phyloP scores from a whole-genome alignment of 305 asterid genomes.

The Salvia sclarea region DNA sequence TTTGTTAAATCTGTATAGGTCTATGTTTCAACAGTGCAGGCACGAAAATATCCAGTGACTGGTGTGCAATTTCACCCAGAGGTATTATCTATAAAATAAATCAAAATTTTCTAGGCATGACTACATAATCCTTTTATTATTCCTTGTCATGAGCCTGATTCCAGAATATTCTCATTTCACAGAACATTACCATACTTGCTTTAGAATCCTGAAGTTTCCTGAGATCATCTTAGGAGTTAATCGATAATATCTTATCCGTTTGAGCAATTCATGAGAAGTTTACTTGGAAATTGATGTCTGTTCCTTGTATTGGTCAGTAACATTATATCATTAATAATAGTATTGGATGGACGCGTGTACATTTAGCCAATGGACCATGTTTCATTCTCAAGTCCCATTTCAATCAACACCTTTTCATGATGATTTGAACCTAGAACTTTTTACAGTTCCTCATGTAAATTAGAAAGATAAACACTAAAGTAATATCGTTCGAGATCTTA shows the following conservation, averaged over 20 bases:
- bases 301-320: not conserved
- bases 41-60: constrained; percentile 72
- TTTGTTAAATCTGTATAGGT: constrained; percentile 47
- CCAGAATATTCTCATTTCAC: not conserved
- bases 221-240: not conserved
- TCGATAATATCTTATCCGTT: not conserved
- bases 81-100: constrained; percentile 43
- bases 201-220: constrained; percentile 3
- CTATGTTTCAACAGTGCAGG: constrained; percentile 85
- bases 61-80: constrained; percentile 99
- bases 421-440: not conserved
- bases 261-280: constrained; percentile 1
- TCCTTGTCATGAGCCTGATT: not conserved
- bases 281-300: not conserved
- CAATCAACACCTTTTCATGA: not conserved
- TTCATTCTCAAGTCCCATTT: no score
- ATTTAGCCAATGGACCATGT: no score
- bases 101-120: constrained; percentile 14
- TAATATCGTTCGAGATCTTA: constrained; percentile 4
- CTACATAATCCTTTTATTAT: not conserved
- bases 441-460: not conserved
- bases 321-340: not conserved
- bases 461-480: not conserved
- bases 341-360: not conserved
- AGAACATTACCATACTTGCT: not conserved